These are phyloP conservation scores for Blastobotrys mokoenaii DNA, from an alignment of 805 yeast genomes.

Conservation along the genomic window DNA sequence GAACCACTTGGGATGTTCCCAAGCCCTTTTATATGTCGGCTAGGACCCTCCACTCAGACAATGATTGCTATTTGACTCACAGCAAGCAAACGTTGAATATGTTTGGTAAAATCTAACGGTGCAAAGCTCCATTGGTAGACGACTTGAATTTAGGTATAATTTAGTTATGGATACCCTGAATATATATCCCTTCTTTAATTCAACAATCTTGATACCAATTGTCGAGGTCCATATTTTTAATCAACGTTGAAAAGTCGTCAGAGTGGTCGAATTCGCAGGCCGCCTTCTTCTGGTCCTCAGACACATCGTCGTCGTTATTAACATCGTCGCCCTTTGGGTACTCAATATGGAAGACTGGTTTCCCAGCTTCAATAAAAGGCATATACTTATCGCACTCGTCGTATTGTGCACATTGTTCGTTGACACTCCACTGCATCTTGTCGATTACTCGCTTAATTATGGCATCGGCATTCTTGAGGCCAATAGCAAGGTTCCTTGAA, in stretches of 20 bases:
- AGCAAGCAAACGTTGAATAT: too few relatives aligned
- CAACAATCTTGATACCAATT: conserved; percentile 17
- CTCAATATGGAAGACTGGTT: conserved; percentile 26
- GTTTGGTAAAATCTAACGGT: too few relatives aligned
- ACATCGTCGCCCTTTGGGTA: conserved; percentile 22
- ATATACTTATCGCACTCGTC: conserved; percentile 21
- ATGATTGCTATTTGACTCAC: too few relatives aligned
- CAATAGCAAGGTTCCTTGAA: conserved; percentile 18
- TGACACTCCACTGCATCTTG: conserved; percentile 23
- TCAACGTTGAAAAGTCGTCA: conserved; percentile 18
- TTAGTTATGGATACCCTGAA: too few relatives aligned
- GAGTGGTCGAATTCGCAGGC: conserved; percentile 4
- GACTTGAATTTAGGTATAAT: too few relatives aligned
- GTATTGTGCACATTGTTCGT: conserved; percentile 27
- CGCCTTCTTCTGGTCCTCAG: conserved; percentile 8
- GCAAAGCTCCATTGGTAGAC: too few relatives aligned
- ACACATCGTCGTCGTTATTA: conserved; percentile 8
- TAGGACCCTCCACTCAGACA: too few relatives aligned
- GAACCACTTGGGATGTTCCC: too few relatives aligned
- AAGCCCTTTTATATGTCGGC: too few relatives aligned
- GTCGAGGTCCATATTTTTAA: conserved; percentile 24
- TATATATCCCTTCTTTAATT: too few relatives aligned
- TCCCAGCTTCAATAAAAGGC: conserved; percentile 14
- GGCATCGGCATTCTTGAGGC: conserved; percentile 24
- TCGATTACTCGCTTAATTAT: conserved; percentile 19